A percentile compares a stretch with the other conserved stretches of the same genome.
These are phyloP conservation scores for Citeromyces siamensis DNA, from an alignment of 1,139 yeast genomes.

Conservation along the genomic window DNA sequence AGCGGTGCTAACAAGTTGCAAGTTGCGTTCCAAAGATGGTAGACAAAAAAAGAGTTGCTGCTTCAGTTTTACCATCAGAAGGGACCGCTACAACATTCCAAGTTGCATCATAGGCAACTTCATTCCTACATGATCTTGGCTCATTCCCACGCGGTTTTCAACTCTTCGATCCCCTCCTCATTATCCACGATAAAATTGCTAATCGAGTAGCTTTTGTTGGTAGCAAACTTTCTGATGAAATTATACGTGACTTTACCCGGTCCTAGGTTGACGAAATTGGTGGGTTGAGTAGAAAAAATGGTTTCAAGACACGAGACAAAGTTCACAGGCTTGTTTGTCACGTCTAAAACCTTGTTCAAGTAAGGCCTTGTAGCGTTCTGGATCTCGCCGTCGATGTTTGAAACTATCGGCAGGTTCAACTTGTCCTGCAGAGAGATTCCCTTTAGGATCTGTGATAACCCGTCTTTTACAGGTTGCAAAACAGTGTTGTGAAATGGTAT, in stretches of 20 bases:
- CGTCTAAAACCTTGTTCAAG: constrained; percentile 15
- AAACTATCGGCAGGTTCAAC: constrained; percentile 14
- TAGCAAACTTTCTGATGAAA: constrained; percentile 14
- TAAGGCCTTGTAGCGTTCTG: constrained; percentile 10
- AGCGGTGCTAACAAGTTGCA: constrained; percentile 89
- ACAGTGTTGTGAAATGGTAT: constrained; percentile 20
- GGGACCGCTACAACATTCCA: constrained; percentile 92
- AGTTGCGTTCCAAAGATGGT: constrained; percentile 75
- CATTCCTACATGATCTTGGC: constrained; percentile 54
- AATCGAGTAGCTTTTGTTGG: constrained; percentile 4
- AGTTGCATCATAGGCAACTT: constrained; percentile 95
- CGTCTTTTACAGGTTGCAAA: constrained; percentile 13
- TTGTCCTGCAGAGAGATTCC: background rate
- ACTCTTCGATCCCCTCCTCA: constrained; percentile 3
- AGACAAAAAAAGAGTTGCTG: constrained; percentile 78
- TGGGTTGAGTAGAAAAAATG: constrained; percentile 1
- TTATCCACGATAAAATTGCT: constrained; percentile 5
- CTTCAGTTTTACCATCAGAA: constrained; percentile 84
- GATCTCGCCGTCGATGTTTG: constrained; percentile 16
- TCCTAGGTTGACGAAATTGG: constrained; percentile 16
- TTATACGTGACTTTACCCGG: constrained; percentile 14
- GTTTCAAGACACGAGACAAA: constrained; percentile 17
- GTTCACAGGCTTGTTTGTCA: constrained; percentile 18
- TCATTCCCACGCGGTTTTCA: background rate
- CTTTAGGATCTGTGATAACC: constrained; percentile 7